Evolutionary conservation across 371 early-diverging fungal species (phyloP).

Genomic region (Parasitella parasitica): DNA sequence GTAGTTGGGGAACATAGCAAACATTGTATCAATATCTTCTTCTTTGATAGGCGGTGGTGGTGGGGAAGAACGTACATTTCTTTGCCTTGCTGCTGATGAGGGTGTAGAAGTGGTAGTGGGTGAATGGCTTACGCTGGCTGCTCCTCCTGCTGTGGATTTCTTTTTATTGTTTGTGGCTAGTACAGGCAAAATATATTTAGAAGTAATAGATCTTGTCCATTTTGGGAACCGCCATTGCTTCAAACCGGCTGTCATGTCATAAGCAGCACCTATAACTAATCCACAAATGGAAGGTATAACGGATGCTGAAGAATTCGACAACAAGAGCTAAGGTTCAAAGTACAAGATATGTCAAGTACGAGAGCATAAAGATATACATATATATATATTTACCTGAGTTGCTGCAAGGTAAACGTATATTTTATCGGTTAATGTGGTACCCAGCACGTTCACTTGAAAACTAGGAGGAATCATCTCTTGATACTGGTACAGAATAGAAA

Average conservation of each 20-base stretch:
- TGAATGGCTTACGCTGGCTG: neutral
- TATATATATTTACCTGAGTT: conserved; percentile 43
- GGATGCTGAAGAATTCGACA: conserved; percentile 50
- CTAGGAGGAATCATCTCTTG: conserved; percentile 51
- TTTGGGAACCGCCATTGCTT: conserved; percentile 59
- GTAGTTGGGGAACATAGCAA: conserved; percentile 53
- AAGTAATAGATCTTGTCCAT: conserved; percentile 25
- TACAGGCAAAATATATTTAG: conserved; percentile 29
- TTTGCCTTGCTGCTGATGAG: neutral
- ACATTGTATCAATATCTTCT: conserved; percentile 48
- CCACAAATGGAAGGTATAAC: conserved; percentile 55
- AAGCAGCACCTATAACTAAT: conserved; percentile 52
- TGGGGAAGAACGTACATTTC: neutral
- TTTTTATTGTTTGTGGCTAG: conserved; percentile 20
- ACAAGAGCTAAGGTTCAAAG: conserved; percentile 38
- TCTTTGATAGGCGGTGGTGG: conserved; percentile 27
- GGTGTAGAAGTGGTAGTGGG: neutral
- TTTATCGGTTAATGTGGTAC: conserved; percentile 58
- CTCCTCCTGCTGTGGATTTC: neutral
- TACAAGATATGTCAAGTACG: no score
- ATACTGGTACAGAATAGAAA: conserved; percentile 59
- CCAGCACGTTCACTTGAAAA: conserved; percentile 51
- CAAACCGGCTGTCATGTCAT: conserved; percentile 44
- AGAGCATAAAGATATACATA: neutral
- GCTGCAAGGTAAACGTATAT: conserved; percentile 56